Percentiles rank a stretch among this genome's conserved stretches.
Evolutionary conservation across 108 stramenopile species (phyloP).

Genomic region (Parietichytrium sp.): DNA sequence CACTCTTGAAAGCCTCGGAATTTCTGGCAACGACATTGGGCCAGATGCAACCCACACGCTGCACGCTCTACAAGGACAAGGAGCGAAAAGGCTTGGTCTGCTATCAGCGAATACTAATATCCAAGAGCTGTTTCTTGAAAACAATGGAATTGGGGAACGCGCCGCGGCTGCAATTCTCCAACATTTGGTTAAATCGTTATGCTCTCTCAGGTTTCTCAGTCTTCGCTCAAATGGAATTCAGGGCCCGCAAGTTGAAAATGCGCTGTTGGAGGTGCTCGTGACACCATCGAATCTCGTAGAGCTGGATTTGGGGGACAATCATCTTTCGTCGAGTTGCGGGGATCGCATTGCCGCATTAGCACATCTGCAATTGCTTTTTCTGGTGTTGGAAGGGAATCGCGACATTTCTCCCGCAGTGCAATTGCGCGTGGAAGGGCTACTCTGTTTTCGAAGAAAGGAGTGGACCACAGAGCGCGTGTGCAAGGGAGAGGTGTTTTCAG

Average conservation of each 20-base stretch:
- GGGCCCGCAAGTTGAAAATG: not conserved
- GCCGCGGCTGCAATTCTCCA: not conserved
- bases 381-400: not conserved
- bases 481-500: not conserved
- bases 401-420: not conserved
- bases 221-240: not conserved
- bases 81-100: not conserved
- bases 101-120: not conserved
- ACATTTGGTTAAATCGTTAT: not conserved
- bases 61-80: not conserved
- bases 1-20: not conserved
- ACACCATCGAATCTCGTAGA: not conserved
- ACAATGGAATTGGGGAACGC: not conserved
- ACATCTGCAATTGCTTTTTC: not conserved
- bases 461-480: not conserved
- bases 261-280: not conserved
- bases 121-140: not conserved
- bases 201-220: not conserved
- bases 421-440: not conserved
- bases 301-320: constrained; percentile 22
- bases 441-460: not conserved
- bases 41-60: not conserved
- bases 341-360: too few relatives aligned
- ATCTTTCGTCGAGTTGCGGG: not conserved
- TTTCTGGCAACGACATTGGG: not conserved